Percentiles rank a stretch among this genome's conserved stretches.
Conservation (phyloP, 192 early-diverging fungal genomes). For the Linnemannia exigua region DNA sequence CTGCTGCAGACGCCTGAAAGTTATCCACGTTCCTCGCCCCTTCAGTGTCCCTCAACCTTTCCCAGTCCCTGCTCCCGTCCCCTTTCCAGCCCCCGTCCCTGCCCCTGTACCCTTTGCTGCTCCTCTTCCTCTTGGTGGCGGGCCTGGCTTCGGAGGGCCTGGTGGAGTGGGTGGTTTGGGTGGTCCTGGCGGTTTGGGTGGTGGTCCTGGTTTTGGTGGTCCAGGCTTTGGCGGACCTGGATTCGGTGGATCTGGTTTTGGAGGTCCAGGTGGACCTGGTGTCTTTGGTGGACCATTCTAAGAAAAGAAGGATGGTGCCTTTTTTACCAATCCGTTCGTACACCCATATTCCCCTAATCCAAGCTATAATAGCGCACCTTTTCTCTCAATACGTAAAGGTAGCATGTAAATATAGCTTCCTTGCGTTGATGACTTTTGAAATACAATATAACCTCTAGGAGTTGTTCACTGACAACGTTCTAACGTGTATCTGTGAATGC, state of each 20-base stretch:
- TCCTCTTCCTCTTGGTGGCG: background rate
- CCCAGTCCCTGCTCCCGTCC: conserved; percentile 24
- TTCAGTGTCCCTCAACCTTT: conserved; percentile 18
- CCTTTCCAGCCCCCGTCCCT: conserved; percentile 17
- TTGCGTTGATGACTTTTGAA: too few relatives aligned
- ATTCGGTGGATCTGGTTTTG: background rate
- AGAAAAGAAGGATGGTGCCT: background rate
- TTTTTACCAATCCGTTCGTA: background rate
- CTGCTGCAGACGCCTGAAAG: background rate
- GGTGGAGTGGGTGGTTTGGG: too few relatives aligned
- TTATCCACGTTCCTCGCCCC: conserved; percentile 23
- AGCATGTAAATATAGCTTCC: too few relatives aligned
- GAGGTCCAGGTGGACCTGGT: background rate
- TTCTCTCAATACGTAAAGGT: too few relatives aligned
- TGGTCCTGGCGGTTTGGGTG: background rate
- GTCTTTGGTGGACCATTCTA: background rate
- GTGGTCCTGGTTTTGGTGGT: background rate
- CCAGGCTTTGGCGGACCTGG: background rate
- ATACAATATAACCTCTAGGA: too few relatives aligned
- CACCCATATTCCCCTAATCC: background rate
- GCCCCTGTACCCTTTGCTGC: background rate
- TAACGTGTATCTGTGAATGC: too few relatives aligned
- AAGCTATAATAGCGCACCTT: too few relatives aligned
- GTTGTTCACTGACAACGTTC: too few relatives aligned
- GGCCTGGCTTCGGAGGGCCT: background rate